Base-by-base conservation (phyloP, 805 yeast genomes). In the Candida nitratophila region DNA sequence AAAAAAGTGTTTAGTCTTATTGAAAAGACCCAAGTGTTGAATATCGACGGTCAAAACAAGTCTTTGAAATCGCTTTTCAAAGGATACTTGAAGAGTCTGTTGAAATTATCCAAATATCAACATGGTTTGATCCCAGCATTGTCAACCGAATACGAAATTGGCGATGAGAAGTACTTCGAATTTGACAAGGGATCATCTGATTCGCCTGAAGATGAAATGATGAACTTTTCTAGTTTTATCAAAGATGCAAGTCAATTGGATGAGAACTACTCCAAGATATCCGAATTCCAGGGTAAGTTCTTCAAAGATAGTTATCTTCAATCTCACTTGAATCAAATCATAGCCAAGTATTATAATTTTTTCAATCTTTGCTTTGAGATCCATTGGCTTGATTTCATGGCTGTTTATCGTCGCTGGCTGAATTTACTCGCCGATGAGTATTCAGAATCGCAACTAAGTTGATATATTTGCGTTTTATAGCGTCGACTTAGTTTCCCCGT, bases 331-430 rank as follows among this genome's bases (percentile, higher is more conserved):
- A 41, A 48, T 22, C 21, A 17, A 8, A 26, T 52, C 33, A 46
- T 47, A 20, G 32, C 19, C 5, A 43, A 39, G 21, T 53, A 53
- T 37, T 55, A 53, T 35, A 19, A 43, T 11, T 24, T 52, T 21
- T 50, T 27, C 44, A 49, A 53, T 39, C 20, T 49, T 12, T 49
- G 51, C 19, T 42, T 49, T 20, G 53, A 48, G 39, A 39, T 51
- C 2, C 50, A 54, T 37, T 36, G 40, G 46, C 22, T 7, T 7
- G 26, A 22, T 4, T 26, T 26, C 9, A 24, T 37, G 29, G 15
- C 39, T 20, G 14, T 36, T 20, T 36, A 20, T 19, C 29, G 39
- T 15, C 29, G 16, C 20, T 36, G 26, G 29, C 7, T 8, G 5
- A 21, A 36, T 4, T n/a, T 36, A 10, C 6, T 22, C 26, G 20